A percentile compares a stretch with the other conserved stretches of the same genome.
phyloP scores from a whole-genome alignment of 768 basidiomycete genomes.

The Xanthoconium stramineum region DNA sequence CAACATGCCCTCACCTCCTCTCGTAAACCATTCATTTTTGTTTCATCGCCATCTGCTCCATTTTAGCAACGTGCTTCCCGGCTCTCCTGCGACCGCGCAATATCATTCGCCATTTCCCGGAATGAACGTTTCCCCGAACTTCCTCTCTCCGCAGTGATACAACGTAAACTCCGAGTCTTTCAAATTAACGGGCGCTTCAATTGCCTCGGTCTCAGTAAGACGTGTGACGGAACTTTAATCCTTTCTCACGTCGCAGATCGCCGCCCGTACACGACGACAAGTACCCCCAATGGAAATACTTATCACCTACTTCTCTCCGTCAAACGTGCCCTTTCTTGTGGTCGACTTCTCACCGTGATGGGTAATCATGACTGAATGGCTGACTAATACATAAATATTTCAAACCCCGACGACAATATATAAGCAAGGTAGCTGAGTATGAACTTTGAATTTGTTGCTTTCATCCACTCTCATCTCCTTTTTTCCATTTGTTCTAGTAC shows the following conservation, averaged over 20 bases:
- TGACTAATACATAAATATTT: slow-evolving; percentile 4
- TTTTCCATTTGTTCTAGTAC: neutral
- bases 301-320: neutral
- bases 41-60: slow-evolving; percentile 5
- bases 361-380: neutral
- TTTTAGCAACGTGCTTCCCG: slow-evolving; percentile 16
- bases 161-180: slow-evolving; percentile 16
- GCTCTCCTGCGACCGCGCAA: neutral
- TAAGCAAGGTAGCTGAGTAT: slow-evolving; percentile 1
- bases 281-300: neutral
- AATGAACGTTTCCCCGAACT: neutral
- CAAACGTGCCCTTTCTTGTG: neutral
- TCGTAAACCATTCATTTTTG: slow-evolving; percentile 16
- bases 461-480: neutral
- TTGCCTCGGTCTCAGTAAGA: neutral
- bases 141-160: neutral
- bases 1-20: slow-evolving; percentile 22
- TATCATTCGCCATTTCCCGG: slow-evolving; percentile 2
- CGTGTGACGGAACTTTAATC: slow-evolving; percentile 16
- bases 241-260: slow-evolving; percentile 10
- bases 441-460: neutral
- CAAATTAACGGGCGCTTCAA: slow-evolving; percentile 18
- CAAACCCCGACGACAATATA: slow-evolving; percentile 17
- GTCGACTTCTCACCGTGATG: too few relatives aligned
- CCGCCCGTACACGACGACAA: neutral